These are phyloP conservation scores for Penicillium bovifimosum DNA, from an alignment of 495 filamentous ascomycete genomes.

Conservation along the genomic window DNA sequence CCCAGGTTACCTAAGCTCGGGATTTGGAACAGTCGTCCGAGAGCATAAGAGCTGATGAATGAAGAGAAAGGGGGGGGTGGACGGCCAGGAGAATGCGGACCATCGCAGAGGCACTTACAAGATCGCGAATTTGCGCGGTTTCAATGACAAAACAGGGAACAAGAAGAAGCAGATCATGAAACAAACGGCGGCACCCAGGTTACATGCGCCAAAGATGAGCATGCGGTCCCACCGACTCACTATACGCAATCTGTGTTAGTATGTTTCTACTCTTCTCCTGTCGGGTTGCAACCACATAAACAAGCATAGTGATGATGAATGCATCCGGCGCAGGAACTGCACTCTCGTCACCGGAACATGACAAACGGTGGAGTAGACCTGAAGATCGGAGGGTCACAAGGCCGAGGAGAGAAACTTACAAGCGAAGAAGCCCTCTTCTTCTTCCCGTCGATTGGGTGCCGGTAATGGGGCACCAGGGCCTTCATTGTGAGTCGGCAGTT, in stretches of 20 bases:
- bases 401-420: conserved; percentile 61
- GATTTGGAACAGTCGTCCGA: conserved; percentile 14
- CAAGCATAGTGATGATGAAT: conserved; percentile 22
- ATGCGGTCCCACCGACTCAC: conserved; percentile 97
- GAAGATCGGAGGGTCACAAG: conserved; percentile 19
- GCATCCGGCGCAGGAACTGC: conserved; percentile 39
- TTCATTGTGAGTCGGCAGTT: conserved; percentile 76
- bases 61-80: background rate
- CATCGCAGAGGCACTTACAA: conserved; percentile 62
- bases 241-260: conserved; percentile 39
- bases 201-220: conserved; percentile 87
- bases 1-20: conserved; percentile 11
- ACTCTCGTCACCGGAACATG: conserved; percentile 34
- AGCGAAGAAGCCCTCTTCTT: conserved; percentile 93
- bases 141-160: conserved; percentile 70
- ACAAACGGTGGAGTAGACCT: conserved; percentile 18
- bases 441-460: conserved; percentile 77
- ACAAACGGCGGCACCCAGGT: conserved; percentile 81
- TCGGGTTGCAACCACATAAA: conserved; percentile 17
- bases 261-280: conserved; percentile 7
- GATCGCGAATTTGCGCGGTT: conserved; percentile 90
- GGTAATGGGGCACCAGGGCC: conserved; percentile 80
- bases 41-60: background rate
- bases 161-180: conserved; percentile 89
- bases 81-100: conserved; percentile 1